Evolutionary conservation across 2,329 filamentous ascomycete genomes (phyloP), one percentile per base, ranked within the genome.

Genomic region (Microascus cirrosus): DNA sequence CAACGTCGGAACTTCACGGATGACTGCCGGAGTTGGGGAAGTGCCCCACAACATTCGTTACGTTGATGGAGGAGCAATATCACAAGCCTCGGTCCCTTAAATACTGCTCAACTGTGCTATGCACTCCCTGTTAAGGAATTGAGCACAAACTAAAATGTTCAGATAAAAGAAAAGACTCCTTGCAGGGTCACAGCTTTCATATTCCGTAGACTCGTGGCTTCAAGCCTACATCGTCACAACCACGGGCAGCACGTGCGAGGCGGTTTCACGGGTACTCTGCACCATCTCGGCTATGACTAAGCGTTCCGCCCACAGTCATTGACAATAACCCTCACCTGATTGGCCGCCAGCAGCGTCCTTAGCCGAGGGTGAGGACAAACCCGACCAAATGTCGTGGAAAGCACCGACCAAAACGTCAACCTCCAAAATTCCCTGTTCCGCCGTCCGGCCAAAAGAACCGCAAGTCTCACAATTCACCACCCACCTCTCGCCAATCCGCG

Each of bases 321-420:
- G 45, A 57, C 55, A 57, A 57, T 57, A 42, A 53, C 28, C 25
- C 18, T n/a, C 11, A 36, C 28, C 32, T 57, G 55, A 57, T 57
- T 57, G 55, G 55, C 36, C 48, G 55, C 34, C 28, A 42, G 32
- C 32, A 3, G 28, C 45, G n/a, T 57, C 25, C 32, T 39, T 57
- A 57, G 50, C 55, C 55, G 55, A 57, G 55, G 55, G 52, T 32
- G 55, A 57, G 55, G 50, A 52, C 32, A 57, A 53, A 50, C 48
- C 55, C 42, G 39, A 25, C 45, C 48, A 57, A 57, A 52, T 52
- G 55, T 53, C 48, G 24, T 22, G n/a, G 45, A 48, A 53, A 57
- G 45, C 55, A 52, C 39, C 55, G 55, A 42, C 42, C 35, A 51
- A 51, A 57, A 57, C 55, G 48, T 57, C 55, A 57, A 57, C 55